Evolutionary conservation across 768 basidiomycete genomes (phyloP), one percentile per base, ranked within the genome.

Genomic region (Trametes punicea): DNA sequence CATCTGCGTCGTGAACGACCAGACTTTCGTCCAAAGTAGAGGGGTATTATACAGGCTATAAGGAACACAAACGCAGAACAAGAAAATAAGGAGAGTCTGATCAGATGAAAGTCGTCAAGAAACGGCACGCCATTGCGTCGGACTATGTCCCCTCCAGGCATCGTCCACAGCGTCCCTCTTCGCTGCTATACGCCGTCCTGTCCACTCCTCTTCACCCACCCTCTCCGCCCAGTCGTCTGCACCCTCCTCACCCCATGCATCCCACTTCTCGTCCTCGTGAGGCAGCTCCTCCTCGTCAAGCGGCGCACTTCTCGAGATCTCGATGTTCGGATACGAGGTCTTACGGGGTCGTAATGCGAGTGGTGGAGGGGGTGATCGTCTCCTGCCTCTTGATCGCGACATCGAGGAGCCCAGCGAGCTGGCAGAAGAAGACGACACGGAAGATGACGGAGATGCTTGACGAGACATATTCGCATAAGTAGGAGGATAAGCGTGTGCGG

Each of bases 401-500:
- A 70, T 68, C 44, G 69, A 69, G 15, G 40, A 51, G 31, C 68
- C 64, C 6, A 68, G 70, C 39, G 68, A 66, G 23, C 70, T 65
- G 30, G 67, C 59, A 18, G 70, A 62, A 15, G 74, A 65, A 36
- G 70, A 68, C 5, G 74, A 62, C 4, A 71, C 61, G 16, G 74
- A 65, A 38, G 70, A 68, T 4, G 74, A 63, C 5, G 72, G 75
- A 2, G 77, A 68, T 36, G 75, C 63, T 51, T 55, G 57, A 23
- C 61, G 62, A 76, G 57, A 71, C 21, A 31, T 16, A 2, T 29
- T 75, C 16, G 74, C 68, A 21, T 76, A 71, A 60, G 77, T 80
- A 13, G 87, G 87, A 27, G 87, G 87, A 65, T 88, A 88, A 23
- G 81, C 76, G 61, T 86, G 82, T 30, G 69, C 53, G 1, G 74